Percentiles rank a stretch among this genome's conserved stretches.
Conservation (phyloP, 2,329 filamentous ascomycete species). For the Akanthomyces uredinophilus region DNA sequence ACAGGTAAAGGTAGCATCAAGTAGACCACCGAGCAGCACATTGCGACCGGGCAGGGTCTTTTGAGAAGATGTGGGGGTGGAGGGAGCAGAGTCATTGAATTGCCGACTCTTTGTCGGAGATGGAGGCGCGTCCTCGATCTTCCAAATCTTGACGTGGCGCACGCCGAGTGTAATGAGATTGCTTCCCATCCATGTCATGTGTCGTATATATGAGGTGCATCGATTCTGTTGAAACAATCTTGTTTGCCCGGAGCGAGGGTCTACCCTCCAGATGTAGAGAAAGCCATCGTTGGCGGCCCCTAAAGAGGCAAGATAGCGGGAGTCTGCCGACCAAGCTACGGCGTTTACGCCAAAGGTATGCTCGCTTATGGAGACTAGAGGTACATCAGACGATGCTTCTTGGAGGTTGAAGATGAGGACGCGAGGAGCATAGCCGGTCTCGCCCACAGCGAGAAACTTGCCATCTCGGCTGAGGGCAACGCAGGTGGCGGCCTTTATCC, state of each 20-base stretch:
- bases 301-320: conserved; percentile 79
- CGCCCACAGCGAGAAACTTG: conserved; percentile 82
- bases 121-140: conserved; percentile 61
- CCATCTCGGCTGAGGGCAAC: conserved; percentile 84
- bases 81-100: conserved; percentile 34
- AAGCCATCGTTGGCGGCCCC: conserved; percentile 90
- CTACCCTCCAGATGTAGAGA: conserved; percentile 84
- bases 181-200: conserved; percentile 87
- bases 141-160: conserved; percentile 91
- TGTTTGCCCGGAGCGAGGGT: conserved; percentile 73
- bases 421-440: conserved; percentile 89
- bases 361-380: conserved; percentile 80
- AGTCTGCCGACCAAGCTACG: conserved; percentile 84
- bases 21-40: conserved; percentile 72
- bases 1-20: conserved; percentile 80
- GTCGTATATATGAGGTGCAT: conserved; percentile 79
- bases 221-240: conserved; percentile 81
- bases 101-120: conserved; percentile 62
- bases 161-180: conserved; percentile 82
- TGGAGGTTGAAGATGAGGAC: conserved; percentile 85
- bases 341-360: conserved; percentile 86
- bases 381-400: conserved; percentile 73
- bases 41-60: conserved; percentile 81
- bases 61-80: conserved; percentile 29
- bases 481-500: conserved; percentile 91